Evolutionary conservation across 2,329 filamentous ascomycete genomes (phyloP), one percentile per base, ranked within the genome.

Genomic region (Colletotrichum australisinense): DNA sequence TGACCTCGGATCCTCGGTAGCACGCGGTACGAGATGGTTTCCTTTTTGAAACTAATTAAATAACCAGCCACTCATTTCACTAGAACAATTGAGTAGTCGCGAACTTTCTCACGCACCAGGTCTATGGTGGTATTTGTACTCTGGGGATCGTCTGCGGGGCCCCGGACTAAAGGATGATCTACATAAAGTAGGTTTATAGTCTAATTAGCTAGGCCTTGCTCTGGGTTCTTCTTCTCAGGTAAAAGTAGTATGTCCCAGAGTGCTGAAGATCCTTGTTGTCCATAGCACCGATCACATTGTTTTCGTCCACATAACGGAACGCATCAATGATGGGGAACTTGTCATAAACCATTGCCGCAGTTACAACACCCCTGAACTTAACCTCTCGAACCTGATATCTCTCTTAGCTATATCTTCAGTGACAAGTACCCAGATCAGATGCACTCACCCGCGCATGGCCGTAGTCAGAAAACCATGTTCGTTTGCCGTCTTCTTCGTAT

Each of bases 321-420:
- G 75, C 71, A n/a, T 81, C 79, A 24, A 81, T 79, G 63, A 81
- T 80, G 4, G 80, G 79, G 3, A 75, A 64, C 4, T 76, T 76
- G 58, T 81, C 78, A 63, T 80, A 81, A 4, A 81, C 75, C 76
- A 80, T 79, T 12, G 78, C 77, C 2, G 79, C 73, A 5, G 79
- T 78, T 9, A 79, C 73, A 3, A 79, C 65, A 12, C 72, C 78
- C 7, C 78, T 69, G 38, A 73, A 76, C 55, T 76, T 76, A 24
- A 80, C 69, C 52, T 79, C 76, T 4, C 78, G 72, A 9, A 80
- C 14, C 77, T 79, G 65, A 28, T 19, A 53, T 53, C 5, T 26
- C n/a, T 6, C 22, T 28, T 28, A 57, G 55, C 16, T 14, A 65
- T 16, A 35, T 4, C 9, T 35, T 28, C 16, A 28, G n/a, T 7